Evolutionary conservation across 2,329 filamentous ascomycete genomes (phyloP).

Genomic region (Trichoderma atrobrunneum): DNA sequence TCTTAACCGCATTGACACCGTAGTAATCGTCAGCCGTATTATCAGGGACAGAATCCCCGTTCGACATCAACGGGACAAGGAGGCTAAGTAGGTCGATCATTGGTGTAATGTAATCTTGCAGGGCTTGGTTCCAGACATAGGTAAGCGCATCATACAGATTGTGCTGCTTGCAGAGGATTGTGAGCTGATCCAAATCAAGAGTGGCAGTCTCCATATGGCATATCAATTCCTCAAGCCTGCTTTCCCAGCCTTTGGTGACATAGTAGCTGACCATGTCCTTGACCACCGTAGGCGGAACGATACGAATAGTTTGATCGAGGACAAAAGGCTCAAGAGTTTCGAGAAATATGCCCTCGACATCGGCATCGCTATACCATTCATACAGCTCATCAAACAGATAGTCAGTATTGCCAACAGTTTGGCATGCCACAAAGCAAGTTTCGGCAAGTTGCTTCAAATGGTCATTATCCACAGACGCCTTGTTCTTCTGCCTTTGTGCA

Average conservation of each 20-base stretch:
- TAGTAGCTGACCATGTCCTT: constrained; percentile 84
- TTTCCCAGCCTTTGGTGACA: constrained; percentile 70
- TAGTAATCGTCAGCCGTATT: constrained; percentile 60
- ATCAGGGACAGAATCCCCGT: constrained; percentile 51
- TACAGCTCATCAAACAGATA: constrained; percentile 92
- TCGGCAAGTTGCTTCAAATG: constrained; percentile 76
- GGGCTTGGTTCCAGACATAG: constrained; percentile 92
- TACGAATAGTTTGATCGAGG: constrained; percentile 69
- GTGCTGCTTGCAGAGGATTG: constrained; percentile 84
- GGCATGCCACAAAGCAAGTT: constrained; percentile 79
- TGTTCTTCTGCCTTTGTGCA: constrained; percentile 56
- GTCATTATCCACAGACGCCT: constrained; percentile 45
- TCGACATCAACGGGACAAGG: constrained; percentile 57
- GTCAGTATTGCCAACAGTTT: constrained; percentile 72
- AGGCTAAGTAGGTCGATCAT: constrained; percentile 77
- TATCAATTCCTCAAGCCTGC: constrained; percentile 85
- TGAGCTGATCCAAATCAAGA: constrained; percentile 92
- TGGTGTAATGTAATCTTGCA: constrained; percentile 87
- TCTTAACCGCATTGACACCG: constrained; percentile 74
- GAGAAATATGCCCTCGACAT: constrained; percentile 72
- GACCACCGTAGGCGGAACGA: constrained; percentile 76
- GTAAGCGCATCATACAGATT: constrained; percentile 91
- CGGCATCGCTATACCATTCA: constrained; percentile 80
- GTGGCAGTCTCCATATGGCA: constrained; percentile 88
- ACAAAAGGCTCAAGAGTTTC: constrained; percentile 88